Base-by-base conservation (phyloP, 768 basidiomycete species). In the Trichaptum fuscoviolaceum region DNA sequence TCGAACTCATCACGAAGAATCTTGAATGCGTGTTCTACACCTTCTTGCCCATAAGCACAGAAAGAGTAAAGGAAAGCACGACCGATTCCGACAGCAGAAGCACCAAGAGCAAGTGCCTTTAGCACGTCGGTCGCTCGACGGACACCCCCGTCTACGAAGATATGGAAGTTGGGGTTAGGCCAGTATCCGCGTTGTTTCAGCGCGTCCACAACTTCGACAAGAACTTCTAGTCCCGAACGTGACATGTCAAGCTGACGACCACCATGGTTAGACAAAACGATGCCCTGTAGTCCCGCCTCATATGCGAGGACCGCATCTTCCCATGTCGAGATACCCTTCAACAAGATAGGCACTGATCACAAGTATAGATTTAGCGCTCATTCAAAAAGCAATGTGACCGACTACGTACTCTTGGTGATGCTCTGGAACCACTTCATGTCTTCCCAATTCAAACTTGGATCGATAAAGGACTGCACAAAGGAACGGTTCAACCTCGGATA, bases 61-160 rank as follows among this genome's bases (percentile, higher is more conserved):
- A 75, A 77, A 0, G 76, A 70, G 67, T 75, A 77, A 20, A 76
- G 65, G 69, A 75, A 73, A 0, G 75, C 77, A 57, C 79, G 67
- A 70, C 72, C 42, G 20, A 52, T 52, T 20, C 42, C 42, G 6
- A 52, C 91, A 18, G 93, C 94, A 58, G 89, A 93, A 23, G 94
- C 94, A 24, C 94, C 94, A 17, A 96, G 79, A 0, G 93, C 93
- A 63, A 95, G 73, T 2, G 93, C 94, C 73, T 96, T 96, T 65
- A 96, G 78, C 1, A 95, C 89, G 74, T 96, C 94, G 15, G 90
- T 93, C 0, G 95, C 94, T 36, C 95, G 82, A 62, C 95, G 84
- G 8, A 98, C 93, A 65, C 96, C 97, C n/a, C 96, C 96, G 72
- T 99, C 96, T 17, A 95, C 84, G 72, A 91, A 93, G 36, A 99